These are phyloP conservation scores for Serendipita vermifera DNA, from an alignment of 768 basidiomycete genomes.

Conservation along the genomic window DNA sequence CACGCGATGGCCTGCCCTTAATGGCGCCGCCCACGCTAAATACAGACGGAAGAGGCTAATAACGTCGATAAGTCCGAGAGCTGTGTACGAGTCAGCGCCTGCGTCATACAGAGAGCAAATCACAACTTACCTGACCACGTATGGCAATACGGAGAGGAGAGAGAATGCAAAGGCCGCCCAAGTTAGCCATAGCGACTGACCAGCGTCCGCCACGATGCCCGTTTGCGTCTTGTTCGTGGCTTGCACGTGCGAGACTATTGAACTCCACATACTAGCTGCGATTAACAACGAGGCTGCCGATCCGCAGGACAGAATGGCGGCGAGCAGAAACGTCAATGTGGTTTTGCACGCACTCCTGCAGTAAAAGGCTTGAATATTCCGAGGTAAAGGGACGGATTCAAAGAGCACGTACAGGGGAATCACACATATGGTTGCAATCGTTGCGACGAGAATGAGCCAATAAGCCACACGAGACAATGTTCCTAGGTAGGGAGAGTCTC, in stretches of 20 bases:
- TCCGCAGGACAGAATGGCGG: constrained; percentile 28
- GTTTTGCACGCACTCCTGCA: constrained; percentile 55
- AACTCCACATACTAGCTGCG: constrained; percentile 4
- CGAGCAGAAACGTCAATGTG: constrained; percentile 52
- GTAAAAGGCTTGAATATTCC: constrained; percentile 12
- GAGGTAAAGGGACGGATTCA: constrained; percentile 1
- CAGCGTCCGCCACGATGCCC: background rate
- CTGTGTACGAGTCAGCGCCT: background rate
- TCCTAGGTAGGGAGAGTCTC: constrained; percentile 48
- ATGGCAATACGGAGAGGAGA: constrained; percentile 8
- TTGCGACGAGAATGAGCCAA: constrained; percentile 64
- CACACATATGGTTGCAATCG: constrained; percentile 51
- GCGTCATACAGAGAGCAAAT: background rate
- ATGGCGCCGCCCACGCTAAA: background rate
- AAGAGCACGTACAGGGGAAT: constrained; percentile 45
- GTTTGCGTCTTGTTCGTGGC: constrained; percentile 6
- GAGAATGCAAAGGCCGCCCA: constrained; percentile 12
- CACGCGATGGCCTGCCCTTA: constrained; percentile 3
- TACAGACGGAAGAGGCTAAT: background rate
- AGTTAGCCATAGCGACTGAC: constrained; percentile 9
- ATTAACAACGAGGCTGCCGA: constrained; percentile 1
- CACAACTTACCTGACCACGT: constrained; percentile 10
- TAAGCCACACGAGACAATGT: constrained; percentile 55
- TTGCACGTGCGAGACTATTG: background rate
- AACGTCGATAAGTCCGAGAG: constrained; percentile 7